Base-by-base conservation (phyloP, 2,329 filamentous ascomycete species). In the Trichophyton rubrum region DNA sequence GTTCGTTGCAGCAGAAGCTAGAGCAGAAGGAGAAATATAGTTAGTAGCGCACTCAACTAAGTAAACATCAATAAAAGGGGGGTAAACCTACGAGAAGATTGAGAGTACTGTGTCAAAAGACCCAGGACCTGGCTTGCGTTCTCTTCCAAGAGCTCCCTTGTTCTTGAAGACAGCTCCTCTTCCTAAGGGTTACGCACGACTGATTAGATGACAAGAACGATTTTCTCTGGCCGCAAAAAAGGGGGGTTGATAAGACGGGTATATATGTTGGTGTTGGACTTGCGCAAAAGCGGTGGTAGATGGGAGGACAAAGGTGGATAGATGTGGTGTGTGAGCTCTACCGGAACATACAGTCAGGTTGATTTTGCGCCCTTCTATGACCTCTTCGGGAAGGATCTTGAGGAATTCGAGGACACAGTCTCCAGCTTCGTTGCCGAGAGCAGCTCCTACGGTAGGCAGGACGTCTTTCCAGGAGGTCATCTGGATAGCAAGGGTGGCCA, bases 351-450 rank as follows among this genome's bases (percentile, higher is more conserved):
- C 91, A 84, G 90, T 91, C 78, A 99, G 83, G 82, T 90, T 96
- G 82, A 99, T 96, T 80, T 97, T 99, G 78, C 93, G 90, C 78
- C 93, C 93, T 82, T 99, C 92, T 68, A 89, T 97, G 71, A 99
- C 93, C 82, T 99, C 93, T 80, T 99, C 93, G 61, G 93, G 93
- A 66, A 99, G 85, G 69, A 99, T 91, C 74, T 90, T 90, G 66
- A 99, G 81, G 75, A 99, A 99, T 75, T 99, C 93, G 70, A 99
- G 81, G 69, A 97, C 88, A 73, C 88, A 93, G 66, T 90, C 85
- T 68, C 93, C 84, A 63, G 87, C 83, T 69, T 88, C 87, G 65
- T 68, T 72, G 61, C 76, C 87, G 61, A 97, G 82, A 49, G 88
- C 83, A 60, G 85, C 82, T 59, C 95, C 88, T 56, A 97, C 88